phyloP scores from a whole-genome alignment of 768 basidiomycete species.

The Boletales sp. region DNA sequence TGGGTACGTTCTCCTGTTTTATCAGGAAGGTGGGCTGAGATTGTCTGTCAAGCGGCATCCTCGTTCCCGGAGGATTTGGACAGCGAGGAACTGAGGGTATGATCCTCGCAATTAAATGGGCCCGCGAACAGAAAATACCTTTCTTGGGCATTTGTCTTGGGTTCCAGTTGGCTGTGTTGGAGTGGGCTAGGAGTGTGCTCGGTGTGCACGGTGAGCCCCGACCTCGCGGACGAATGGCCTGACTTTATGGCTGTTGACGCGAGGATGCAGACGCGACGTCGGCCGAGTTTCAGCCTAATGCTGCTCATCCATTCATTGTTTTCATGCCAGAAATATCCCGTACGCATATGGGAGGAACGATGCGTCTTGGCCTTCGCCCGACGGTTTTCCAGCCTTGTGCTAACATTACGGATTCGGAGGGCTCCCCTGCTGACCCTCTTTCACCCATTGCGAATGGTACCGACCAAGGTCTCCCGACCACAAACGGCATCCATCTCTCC shows the following conservation, averaged over 20 bases:
- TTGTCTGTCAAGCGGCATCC: conserved; percentile 66
- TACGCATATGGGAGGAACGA: conserved; percentile 99
- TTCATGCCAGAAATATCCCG: conserved; percentile 99
- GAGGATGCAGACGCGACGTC: conserved; percentile 70
- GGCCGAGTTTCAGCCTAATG: conserved; percentile 65
- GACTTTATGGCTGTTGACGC: conserved; percentile 9
- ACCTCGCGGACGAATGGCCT: neutral
- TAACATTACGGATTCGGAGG: conserved; percentile 11
- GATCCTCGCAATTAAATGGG: conserved; percentile 97
- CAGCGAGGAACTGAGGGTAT: conserved; percentile 93
- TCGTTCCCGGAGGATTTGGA: conserved; percentile 97
- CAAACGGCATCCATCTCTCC: conserved; percentile 16
- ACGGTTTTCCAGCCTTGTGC: conserved; percentile 73
- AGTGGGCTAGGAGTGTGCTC: conserved; percentile 88
- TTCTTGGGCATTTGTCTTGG: conserved; percentile 97
- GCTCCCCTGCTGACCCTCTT: conserved; percentile 10
- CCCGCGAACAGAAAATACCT: conserved; percentile 89
- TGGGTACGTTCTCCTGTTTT: conserved; percentile 46
- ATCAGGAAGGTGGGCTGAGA: conserved; percentile 9
- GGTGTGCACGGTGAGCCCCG: conserved; percentile 54
- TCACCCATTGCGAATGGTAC: conserved; percentile 6
- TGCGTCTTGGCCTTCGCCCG: conserved; percentile 97
- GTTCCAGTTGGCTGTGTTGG: conserved; percentile 94
- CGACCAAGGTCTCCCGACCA: neutral
- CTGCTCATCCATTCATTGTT: conserved; percentile 73